These are phyloP conservation scores for Yamadazyma atlantica DNA, from an alignment of 1,139 yeast genomes.

Conservation along the genomic window DNA sequence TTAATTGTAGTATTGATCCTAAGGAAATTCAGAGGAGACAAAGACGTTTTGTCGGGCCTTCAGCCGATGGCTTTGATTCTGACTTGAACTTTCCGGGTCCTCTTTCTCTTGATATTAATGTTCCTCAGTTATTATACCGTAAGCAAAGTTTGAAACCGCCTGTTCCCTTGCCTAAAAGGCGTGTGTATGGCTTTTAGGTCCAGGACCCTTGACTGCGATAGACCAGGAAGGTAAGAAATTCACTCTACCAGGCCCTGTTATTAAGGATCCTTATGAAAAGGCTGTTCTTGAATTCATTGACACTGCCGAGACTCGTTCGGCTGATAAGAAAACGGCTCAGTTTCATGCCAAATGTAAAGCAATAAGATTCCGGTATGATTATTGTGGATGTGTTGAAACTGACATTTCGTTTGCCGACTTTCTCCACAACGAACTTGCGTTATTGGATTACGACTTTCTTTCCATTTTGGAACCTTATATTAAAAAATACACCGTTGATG, in stretches of 20 bases:
- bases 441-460: neutral
- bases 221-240: no score
- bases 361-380: neutral
- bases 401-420: neutral
- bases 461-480: neutral
- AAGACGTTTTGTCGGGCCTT: no score
- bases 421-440: neutral
- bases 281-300: no score
- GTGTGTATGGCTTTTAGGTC: no score
- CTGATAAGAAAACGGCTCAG: neutral
- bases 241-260: no score
- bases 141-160: no score
- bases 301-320: neutral
- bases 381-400: neutral
- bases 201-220: no score
- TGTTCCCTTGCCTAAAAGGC: no score
- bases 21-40: neutral
- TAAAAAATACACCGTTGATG: neutral
- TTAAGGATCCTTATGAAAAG: no score
- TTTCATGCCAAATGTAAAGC: neutral
- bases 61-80: neutral
- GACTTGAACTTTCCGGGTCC: neutral
- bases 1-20: neutral
- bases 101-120: neutral
- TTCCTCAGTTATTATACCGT: no score